Evolutionary conservation across 2,329 filamentous ascomycete species (phyloP), one percentile per base, ranked within the genome.

Genomic region (Fusarium sp.): DNA sequence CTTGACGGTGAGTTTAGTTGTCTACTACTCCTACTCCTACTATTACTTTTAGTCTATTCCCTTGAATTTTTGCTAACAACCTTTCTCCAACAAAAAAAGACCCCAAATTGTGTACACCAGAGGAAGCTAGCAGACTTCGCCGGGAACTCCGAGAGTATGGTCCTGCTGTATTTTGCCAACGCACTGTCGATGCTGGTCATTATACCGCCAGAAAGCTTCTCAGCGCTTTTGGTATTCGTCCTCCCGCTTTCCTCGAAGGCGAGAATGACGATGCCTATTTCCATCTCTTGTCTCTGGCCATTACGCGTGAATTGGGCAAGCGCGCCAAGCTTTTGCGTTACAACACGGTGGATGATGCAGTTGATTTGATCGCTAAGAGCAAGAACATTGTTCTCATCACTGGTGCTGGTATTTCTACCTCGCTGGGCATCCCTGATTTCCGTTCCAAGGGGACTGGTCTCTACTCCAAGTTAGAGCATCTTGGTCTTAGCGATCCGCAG

Each of bases 371-470:
- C 45, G 85, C 88, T 73, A 87, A 87, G 63, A 89, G 91, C 61
- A 88, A 88, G 72, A 97, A 97, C 79, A 94, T 99, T 79, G 89
- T 99, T 76, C 92, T 98, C 70, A 88, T 99, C 72, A 98, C 96
- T 2, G 96, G 96, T 54, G 96, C 96, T 20, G 96, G 96, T 72
- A 98, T 99, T 73, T 98, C 94, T 27, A 99, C 96, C 1, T 97
- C 94, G 54, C 89, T 99, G 22, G 96, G 96, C 66, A 98, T 99
- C 64, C 96, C 96, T 7, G 96, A 99, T 80, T 99, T 99, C 78
- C 91, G 96, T 71, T 98, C 94, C 55, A 96, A 96, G 80, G 92
- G 93, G 76, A 97, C 91, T 2, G 95, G 95, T 52, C 91, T 98
- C 59, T 98, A 98, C 82, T 91, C 94, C 47, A 91, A 94, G 77